Conservation (phyloP, 2,329 filamentous ascomycete species). For the Pseudopyricularia javanii region DNA sequence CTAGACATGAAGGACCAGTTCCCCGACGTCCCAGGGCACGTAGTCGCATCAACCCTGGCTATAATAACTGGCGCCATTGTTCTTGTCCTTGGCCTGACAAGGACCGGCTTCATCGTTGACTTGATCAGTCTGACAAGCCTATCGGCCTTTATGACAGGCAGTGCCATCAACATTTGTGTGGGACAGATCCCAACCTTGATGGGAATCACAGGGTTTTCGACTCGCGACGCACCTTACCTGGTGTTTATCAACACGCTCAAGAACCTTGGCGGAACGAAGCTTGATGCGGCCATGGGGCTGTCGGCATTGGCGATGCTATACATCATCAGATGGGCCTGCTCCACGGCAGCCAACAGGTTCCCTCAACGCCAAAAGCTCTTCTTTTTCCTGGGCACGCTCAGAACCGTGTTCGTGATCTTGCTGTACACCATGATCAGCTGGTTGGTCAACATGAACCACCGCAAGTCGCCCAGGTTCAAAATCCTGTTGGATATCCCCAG, state of each 20-base stretch:
- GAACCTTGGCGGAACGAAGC: slow-evolving; percentile 47
- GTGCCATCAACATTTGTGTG: slow-evolving; percentile 74
- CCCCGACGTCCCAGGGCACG: slow-evolving; percentile 46
- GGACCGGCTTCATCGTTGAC: slow-evolving; percentile 83
- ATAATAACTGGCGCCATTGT: slow-evolving; percentile 70
- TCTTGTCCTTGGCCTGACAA: slow-evolving; percentile 62
- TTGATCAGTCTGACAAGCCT: slow-evolving; percentile 84
- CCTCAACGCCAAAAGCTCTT: slow-evolving; percentile 60
- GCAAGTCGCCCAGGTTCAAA: slow-evolving; percentile 52
- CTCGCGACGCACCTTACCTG: slow-evolving; percentile 61
- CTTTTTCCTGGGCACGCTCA: slow-evolving; percentile 85
- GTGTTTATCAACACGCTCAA: slow-evolving; percentile 78
- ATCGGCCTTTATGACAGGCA: slow-evolving; percentile 94
- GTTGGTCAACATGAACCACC: slow-evolving; percentile 60
- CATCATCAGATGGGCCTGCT: slow-evolving; percentile 55
- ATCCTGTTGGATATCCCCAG: slow-evolving; percentile 69
- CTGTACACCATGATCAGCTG: slow-evolving; percentile 88
- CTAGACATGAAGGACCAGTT: slow-evolving; percentile 42
- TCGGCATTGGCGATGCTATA: slow-evolving; percentile 71
- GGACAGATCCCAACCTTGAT: slow-evolving; percentile 77
- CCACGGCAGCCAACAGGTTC: slow-evolving; percentile 52
- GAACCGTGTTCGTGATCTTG: slow-evolving; percentile 83
- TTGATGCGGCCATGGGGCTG: slow-evolving; percentile 86
- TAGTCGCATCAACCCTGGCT: slow-evolving; percentile 67
- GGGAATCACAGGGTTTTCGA: slow-evolving; percentile 56